These are phyloP conservation scores for Tolypocladium amazonense DNA, from an alignment of 2,329 filamentous ascomycete species.

Conservation along the genomic window DNA sequence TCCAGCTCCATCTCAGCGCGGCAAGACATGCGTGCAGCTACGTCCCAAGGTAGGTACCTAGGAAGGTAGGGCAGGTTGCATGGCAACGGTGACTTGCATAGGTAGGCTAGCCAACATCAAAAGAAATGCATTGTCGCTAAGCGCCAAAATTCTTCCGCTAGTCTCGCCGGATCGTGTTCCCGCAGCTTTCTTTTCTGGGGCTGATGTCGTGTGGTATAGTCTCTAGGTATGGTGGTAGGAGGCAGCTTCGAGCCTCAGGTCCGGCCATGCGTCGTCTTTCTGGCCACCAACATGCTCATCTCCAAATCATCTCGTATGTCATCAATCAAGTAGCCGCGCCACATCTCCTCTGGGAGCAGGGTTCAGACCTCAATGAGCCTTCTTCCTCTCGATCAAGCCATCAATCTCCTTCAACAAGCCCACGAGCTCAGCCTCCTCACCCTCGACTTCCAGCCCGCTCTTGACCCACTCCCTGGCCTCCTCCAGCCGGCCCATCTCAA, in stretches of 20 bases:
- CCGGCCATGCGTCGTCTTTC: not conserved
- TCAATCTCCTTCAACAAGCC: slow-evolving; percentile 55
- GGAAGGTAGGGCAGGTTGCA: not conserved
- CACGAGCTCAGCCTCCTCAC: slow-evolving; percentile 53
- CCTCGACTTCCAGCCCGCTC: slow-evolving; percentile 73
- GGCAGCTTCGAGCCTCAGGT: not conserved
- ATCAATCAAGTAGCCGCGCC: not conserved
- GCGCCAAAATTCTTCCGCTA: not conserved
- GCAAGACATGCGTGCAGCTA: not conserved
- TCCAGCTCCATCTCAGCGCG: not conserved
- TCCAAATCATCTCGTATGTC: not conserved
- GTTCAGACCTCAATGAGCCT: slow-evolving; percentile 8
- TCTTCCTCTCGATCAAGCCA: slow-evolving; percentile 29
- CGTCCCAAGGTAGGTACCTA: not conserved
- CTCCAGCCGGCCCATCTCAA: slow-evolving; percentile 80
- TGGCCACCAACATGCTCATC: not conserved
- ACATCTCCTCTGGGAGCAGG: not conserved
- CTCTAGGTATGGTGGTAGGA: not conserved
- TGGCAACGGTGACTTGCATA: not conserved
- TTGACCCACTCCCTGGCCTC: slow-evolving; percentile 75
- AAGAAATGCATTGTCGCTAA: not conserved
- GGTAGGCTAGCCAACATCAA: not conserved
- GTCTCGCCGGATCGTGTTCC: not conserved
- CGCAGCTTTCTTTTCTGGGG: not conserved
- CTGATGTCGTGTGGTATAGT: not conserved